phyloP scores from a whole-genome alignment of 2,329 filamentous ascomycete species.

The Calonectria pteridis region DNA sequence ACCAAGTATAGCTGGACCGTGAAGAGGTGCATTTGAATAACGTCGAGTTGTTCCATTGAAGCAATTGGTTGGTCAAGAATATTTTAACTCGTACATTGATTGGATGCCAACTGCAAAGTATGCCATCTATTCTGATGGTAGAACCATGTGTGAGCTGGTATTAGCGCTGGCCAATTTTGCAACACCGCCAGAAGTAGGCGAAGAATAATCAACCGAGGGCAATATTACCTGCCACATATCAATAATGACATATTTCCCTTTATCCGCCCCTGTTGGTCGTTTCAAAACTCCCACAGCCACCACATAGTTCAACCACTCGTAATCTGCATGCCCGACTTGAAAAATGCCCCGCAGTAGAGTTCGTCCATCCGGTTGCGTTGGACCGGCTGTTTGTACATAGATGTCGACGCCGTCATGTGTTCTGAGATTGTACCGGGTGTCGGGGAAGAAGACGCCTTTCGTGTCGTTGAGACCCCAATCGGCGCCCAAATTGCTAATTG shows the following conservation, averaged over 20 bases:
- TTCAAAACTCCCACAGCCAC: constrained; percentile 43
- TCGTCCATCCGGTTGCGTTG: constrained; percentile 49
- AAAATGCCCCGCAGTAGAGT: constrained; percentile 47
- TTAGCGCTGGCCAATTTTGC: background rate
- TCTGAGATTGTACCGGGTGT: constrained; percentile 53
- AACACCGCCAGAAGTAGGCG: background rate
- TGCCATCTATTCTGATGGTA: background rate
- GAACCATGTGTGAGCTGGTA: background rate
- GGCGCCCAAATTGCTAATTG: constrained; percentile 47
- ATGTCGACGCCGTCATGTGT: constrained; percentile 54
- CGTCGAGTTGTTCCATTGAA: background rate
- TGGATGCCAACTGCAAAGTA: background rate
- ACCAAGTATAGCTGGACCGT: no score
- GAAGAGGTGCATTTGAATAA: no score
- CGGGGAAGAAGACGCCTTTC: constrained; percentile 53
- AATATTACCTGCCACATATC: constrained; percentile 43
- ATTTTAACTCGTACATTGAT: background rate
- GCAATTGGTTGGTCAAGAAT: no score
- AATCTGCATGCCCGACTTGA: constrained; percentile 51
- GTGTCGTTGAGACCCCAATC: constrained; percentile 54
- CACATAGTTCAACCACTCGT: constrained; percentile 53
- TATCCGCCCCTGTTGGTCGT: constrained; percentile 16
- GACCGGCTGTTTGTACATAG: constrained; percentile 52
- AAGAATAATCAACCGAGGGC: background rate
- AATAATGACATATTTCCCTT: constrained; percentile 41